These are phyloP conservation scores for Flaveria ramosissima DNA, from an alignment of 129 eudicot genomes.

Conservation along the genomic window DNA sequence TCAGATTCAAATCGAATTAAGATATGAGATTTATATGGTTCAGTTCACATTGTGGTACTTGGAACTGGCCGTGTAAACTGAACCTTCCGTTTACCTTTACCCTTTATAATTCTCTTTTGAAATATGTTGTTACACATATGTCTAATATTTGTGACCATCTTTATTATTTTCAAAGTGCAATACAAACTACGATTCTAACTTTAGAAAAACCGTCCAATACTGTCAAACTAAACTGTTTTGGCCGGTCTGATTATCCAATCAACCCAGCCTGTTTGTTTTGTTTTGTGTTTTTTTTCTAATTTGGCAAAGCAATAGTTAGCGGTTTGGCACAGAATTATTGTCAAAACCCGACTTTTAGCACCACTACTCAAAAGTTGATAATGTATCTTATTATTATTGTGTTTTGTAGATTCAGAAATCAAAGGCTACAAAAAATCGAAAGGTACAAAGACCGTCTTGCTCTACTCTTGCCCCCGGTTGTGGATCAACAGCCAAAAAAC, in stretches of 20 bases:
- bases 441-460: slow-evolving; percentile 92
- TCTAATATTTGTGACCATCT: not conserved
- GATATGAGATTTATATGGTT: too few relatives aligned
- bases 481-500: slow-evolving; percentile 55
- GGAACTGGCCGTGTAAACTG: not conserved
- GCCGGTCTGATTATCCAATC: not conserved
- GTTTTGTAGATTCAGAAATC: slow-evolving; percentile 64
- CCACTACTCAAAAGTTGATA: not conserved
- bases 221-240: not conserved
- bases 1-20: too few relatives aligned
- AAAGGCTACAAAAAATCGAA: slow-evolving; percentile 67
- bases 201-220: not conserved
- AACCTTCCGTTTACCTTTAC: not conserved
- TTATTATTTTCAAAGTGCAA: too few relatives aligned
- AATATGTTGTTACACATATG: not conserved
- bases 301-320: not conserved
- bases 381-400: not conserved
- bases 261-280: not conserved
- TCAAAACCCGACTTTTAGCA: not conserved
- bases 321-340: not conserved
- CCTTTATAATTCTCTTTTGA: too few relatives aligned
- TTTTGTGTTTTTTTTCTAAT: not conserved
- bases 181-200: not conserved
- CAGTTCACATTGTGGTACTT: not conserved
- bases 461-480: slow-evolving; percentile 80